Base-by-base conservation (phyloP, 2,329 filamentous ascomycete species). In the Phyllosticta citriasiana region DNA sequence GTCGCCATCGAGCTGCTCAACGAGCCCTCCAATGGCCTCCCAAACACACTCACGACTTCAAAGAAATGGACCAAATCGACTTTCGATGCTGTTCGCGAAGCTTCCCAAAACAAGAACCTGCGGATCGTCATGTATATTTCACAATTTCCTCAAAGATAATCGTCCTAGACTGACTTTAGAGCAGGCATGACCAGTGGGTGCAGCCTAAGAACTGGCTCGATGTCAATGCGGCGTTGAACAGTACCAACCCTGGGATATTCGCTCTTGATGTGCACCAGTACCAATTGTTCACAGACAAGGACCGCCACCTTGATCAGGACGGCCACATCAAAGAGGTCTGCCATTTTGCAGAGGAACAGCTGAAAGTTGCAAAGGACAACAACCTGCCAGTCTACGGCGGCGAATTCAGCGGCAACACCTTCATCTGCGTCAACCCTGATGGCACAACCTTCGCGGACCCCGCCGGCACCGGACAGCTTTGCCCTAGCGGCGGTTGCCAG, bases 231-330 rank as follows among this genome's bases (percentile, higher is more conserved):
- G 76, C 74, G 22, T 67, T 79, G 35, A 69, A 70, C 80, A 78
- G 7, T 83, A 83, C 71, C 75, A 86, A 65, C 80, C 77, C 2
- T 75, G 78, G 79, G 47, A 80, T 82, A 53, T 80, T 87, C 53
- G 79, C 82, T 52, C 72, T 89, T 63, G 86, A 89, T 67, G 84
- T 86, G 61, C 77, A 78, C 60, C 73, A 78, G 57, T 79, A 78
- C 64, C 76, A 79, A 65, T 74, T 78, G 63, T 74, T 75, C 62
- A 72, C 69, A 4, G 63, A 69, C 3, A 67, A 60, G 4, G 73
- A 77, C 63, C 70, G 73, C 9, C 59, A 64, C 4, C 70, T 75
- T 50, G 74, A 69, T 10, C 75, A 77, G 47, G 70, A 68, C 12
- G 64, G 73, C 25, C 77, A 79, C 64, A 72, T 78, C 40, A 64